Percentiles rank a stretch among this genome's conserved stretches.
These are phyloP conservation scores for Physaria fendleri DNA, from an alignment of 345 rosid genomes.

Conservation along the genomic window DNA sequence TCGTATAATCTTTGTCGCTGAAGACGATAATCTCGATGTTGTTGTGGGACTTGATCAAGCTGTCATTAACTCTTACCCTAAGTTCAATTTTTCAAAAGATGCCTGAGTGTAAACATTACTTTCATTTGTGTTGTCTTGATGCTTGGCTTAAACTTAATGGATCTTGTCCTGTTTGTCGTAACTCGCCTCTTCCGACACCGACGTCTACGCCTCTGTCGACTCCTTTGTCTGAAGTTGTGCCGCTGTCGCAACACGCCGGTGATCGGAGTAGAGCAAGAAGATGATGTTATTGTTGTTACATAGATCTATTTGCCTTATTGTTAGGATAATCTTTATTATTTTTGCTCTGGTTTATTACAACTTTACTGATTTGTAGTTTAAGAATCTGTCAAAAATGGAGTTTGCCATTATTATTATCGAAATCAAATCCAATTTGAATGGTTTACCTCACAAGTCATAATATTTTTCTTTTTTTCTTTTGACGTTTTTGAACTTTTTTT, in stretches of 20 bases:
- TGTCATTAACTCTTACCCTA: constrained; percentile 89
- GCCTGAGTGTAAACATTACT: constrained; percentile 93
- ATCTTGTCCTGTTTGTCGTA: constrained; percentile 96
- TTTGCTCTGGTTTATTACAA: constrained; percentile 16
- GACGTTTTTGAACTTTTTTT: neutral
- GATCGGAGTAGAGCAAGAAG: constrained; percentile 68
- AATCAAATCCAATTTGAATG: constrained; percentile 8
- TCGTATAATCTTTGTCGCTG: constrained; percentile 80
- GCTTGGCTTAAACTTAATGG: constrained; percentile 97
- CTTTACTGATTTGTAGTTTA: constrained; percentile 27
- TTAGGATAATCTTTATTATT: constrained; percentile 23
- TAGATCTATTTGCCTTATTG: constrained; percentile 20
- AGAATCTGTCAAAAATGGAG: neutral
- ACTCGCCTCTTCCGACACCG: constrained; percentile 80
- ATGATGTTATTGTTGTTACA: constrained; percentile 17
- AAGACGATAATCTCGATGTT: constrained; percentile 51
- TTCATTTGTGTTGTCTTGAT: constrained; percentile 74
- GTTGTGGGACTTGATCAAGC: constrained; percentile 64
- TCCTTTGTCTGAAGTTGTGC: constrained; percentile 91
- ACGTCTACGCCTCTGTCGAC: constrained; percentile 80
- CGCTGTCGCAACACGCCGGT: constrained; percentile 80
- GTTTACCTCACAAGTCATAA: neutral
- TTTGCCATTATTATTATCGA: constrained; percentile 21
- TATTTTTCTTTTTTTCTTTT: neutral
- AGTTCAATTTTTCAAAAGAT: constrained; percentile 60